phyloP scores from a whole-genome alignment of 2,329 filamentous ascomycete species.

The Incumbomyces delicatus region DNA sequence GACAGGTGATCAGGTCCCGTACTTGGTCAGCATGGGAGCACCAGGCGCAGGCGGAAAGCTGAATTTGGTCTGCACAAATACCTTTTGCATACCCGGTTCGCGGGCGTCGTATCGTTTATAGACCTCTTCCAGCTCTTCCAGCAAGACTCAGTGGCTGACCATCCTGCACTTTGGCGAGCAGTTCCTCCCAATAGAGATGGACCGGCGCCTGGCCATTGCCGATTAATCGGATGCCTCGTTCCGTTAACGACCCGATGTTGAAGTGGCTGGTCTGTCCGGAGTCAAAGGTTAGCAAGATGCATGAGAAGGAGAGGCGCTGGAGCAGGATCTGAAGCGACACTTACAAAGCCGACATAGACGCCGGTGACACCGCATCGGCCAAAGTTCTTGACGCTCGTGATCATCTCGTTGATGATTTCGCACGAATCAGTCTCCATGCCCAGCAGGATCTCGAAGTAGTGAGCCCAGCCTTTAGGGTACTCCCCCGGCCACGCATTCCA shows the following conservation, averaged over 20 bases:
- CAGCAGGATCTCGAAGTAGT: slow-evolving; percentile 48
- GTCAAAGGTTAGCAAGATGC: not conserved
- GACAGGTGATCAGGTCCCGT: too few species aligned
- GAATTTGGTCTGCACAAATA: slow-evolving; percentile 56
- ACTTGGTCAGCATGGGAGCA: slow-evolving; percentile 41
- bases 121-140: slow-evolving; percentile 62
- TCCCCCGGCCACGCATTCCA: slow-evolving; percentile 59
- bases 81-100: slow-evolving; percentile 64
- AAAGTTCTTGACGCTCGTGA: slow-evolving; percentile 45
- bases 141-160: slow-evolving; percentile 65
- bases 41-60: slow-evolving; percentile 42
- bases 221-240: slow-evolving; percentile 72
- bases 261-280: slow-evolving; percentile 60
- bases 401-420: slow-evolving; percentile 47
- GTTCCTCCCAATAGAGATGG: slow-evolving; percentile 71
- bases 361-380: slow-evolving; percentile 69
- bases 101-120: slow-evolving; percentile 52
- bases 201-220: slow-evolving; percentile 63
- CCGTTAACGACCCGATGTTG: slow-evolving; percentile 75
- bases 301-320: not conserved
- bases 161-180: slow-evolving; percentile 66
- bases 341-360: slow-evolving; percentile 51
- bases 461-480: slow-evolving; percentile 52
- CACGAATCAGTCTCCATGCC: slow-evolving; percentile 78
- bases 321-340: slow-evolving; percentile 24